Base-by-base conservation (phyloP, 139 green algal species). In the Chlorella sorokiniana region DNA sequence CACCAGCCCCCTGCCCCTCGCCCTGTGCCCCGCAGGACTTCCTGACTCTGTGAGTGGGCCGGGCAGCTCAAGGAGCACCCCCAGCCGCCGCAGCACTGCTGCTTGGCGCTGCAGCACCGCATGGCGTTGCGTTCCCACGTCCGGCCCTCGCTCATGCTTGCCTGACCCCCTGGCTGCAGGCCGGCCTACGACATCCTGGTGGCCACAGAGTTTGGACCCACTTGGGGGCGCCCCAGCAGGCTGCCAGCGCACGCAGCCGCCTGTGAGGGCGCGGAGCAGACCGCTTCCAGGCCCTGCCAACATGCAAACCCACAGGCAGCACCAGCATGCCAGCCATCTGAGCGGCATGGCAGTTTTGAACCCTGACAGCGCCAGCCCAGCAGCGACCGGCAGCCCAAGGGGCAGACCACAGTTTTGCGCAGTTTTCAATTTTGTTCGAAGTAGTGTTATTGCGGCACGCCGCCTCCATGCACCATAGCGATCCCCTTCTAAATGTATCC, bases 101-200 rank as follows among this genome's bases (percentile, higher is more conserved):
- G 67, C 11, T 37, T 56, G 67, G 10, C 22, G 11, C 37, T 56
- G 38, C 11, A 54, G 67, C 38, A 14, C 67, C 6, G 40, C 68
- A n/a, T 5, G 67, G 37, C n/a, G 67, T 18, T 63, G 54, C n/a
- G 54, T 63, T 16, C 25, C 35, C 59, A 18, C 27, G 27, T 10
- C 25, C 59, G 9, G 59, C 59, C 59, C 22, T 29, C 25, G 6
- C 59, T 14, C 23, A 4, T 37, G 18, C 59, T 37, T 37, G n/a
- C n/a, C n/a, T 8, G 59, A 14, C 69, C 25, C 33, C 11, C 37
- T 40, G 7, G 37, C 61, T 92, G 77, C 81, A 82, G 27, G 87
- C 75, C 85, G 16, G 89, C 89, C 16, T 93, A 94, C 65, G 83
- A 90, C 48, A 65, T 84, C 14, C 29, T 78, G 65, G 67, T 83